These are phyloP conservation scores for Pseudogymnoascus sp. DNA, from an alignment of 2,329 filamentous ascomycete species.

Conservation along the genomic window DNA sequence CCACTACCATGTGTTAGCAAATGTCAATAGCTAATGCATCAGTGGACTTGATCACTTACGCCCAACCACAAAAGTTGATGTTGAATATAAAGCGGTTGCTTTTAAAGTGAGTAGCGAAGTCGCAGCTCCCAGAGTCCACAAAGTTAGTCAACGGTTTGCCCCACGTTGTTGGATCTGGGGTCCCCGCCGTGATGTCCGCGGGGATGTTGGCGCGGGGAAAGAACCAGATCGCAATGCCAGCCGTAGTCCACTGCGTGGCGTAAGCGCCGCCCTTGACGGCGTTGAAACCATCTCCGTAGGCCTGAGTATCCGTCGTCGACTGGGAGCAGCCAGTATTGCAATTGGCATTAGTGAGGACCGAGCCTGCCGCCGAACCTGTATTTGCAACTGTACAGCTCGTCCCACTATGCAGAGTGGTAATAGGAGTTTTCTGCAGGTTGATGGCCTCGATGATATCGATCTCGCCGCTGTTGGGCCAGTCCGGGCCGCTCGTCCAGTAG, in stretches of 20 bases:
- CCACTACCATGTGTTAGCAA: not conserved
- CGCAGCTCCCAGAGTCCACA: constrained; percentile 43
- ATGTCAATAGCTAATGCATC: not conserved
- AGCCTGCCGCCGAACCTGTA: constrained; percentile 41
- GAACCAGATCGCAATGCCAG: constrained; percentile 44
- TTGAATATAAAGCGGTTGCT: constrained; percentile 73
- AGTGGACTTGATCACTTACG: constrained; percentile 28
- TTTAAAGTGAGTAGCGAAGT: constrained; percentile 63
- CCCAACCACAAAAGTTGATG: constrained; percentile 70
- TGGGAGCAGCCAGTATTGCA: constrained; percentile 33
- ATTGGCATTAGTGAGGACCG: constrained; percentile 41
- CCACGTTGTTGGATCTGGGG: constrained; percentile 39
- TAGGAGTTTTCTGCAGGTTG: constrained; percentile 36
- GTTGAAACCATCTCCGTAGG: constrained; percentile 50
- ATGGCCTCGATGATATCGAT: constrained; percentile 48
- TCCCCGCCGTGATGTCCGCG: constrained; percentile 34
- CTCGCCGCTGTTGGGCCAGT: constrained; percentile 59
- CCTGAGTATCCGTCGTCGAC: constrained; percentile 20
- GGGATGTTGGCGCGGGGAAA: constrained; percentile 40
- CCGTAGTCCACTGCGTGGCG: constrained; percentile 40
- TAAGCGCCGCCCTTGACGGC: constrained; percentile 40
- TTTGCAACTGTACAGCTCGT: constrained; percentile 36
- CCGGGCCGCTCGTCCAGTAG: constrained; percentile 56
- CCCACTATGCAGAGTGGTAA: constrained; percentile 43
- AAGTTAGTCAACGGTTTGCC: constrained; percentile 39